Conservation (phyloP, 805 yeast genomes). For the Wickerhamiella lipophila region DNA sequence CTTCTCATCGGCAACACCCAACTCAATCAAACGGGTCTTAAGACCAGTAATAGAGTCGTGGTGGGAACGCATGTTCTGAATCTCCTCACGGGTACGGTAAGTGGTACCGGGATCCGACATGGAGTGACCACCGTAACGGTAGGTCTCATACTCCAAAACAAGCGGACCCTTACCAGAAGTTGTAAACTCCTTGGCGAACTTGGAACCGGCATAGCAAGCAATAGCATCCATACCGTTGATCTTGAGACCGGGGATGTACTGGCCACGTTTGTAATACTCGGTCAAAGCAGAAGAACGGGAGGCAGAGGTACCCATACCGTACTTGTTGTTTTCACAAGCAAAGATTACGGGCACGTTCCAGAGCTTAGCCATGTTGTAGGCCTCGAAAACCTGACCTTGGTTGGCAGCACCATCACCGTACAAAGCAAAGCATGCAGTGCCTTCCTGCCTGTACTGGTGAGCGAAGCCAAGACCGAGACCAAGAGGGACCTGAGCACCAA, state of each 20-base stretch:
- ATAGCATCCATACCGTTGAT: constrained; percentile 97
- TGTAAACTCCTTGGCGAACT: constrained; percentile 94
- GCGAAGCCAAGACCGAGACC: constrained; percentile 99
- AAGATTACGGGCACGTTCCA: constrained; percentile 93
- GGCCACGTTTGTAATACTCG: constrained; percentile 98
- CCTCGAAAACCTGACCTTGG: constrained; percentile 98
- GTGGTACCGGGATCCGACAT: constrained; percentile 99
- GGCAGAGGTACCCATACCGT: constrained; percentile 99
- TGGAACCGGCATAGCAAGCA: constrained; percentile 90
- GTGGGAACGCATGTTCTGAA: constrained; percentile 97
- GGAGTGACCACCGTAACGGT: constrained; percentile 99
- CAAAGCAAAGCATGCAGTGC: constrained; percentile 63
- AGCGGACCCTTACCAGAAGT: constrained; percentile 89
- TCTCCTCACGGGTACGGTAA: constrained; percentile 99
- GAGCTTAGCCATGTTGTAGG: constrained; percentile 97
- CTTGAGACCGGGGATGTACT: constrained; percentile 96
- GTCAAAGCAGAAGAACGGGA: constrained; percentile 92
- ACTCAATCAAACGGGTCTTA: constrained; percentile 72
- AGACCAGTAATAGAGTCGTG: constrained; percentile 96
- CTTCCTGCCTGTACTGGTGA: constrained; percentile 80
- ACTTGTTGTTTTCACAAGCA: constrained; percentile 97
- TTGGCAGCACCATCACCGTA: constrained; percentile 99
- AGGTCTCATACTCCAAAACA: constrained; percentile 93
- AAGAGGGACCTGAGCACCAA: constrained; percentile 97
- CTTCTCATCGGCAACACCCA: constrained; percentile 79